Conservation (phyloP, 2,329 filamentous ascomycete species). For the Pleomassaria siparia region DNA sequence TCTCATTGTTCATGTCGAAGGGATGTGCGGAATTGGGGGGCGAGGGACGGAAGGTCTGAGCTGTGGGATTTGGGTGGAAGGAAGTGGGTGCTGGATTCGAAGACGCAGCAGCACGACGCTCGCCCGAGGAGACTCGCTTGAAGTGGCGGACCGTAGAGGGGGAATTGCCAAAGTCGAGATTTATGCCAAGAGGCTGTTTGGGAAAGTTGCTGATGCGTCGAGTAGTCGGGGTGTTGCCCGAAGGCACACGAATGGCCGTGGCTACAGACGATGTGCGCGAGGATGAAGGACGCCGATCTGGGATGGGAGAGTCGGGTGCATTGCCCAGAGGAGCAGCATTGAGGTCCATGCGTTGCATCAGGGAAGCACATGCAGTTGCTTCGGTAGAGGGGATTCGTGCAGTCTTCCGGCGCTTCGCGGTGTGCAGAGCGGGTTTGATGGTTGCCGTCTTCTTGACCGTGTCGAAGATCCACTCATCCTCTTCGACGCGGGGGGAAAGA, state of each 20-base stretch:
- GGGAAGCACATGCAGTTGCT: constrained; percentile 34
- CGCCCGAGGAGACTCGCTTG: constrained; percentile 76
- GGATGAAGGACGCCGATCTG: constrained; percentile 26
- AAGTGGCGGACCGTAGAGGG: constrained; percentile 91
- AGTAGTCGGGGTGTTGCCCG: constrained; percentile 45
- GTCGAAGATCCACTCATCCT: constrained; percentile 94
- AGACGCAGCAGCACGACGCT: constrained; percentile 32
- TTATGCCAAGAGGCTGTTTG: constrained; percentile 80
- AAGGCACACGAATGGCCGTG: constrained; percentile 41
- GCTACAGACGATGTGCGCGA: constrained; percentile 42
- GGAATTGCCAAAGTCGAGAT: constrained; percentile 91
- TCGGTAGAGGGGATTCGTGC: constrained; percentile 48
- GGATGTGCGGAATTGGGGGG: constrained; percentile 35
- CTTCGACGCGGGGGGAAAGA: constrained; percentile 65
- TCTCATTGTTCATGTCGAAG: constrained; percentile 57
- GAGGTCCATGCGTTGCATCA: constrained; percentile 48
- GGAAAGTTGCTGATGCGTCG: constrained; percentile 44
- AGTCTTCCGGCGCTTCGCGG: constrained; percentile 52
- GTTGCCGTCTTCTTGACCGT: constrained; percentile 72
- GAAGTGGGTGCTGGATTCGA: constrained; percentile 32
- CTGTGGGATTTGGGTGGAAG: constrained; percentile 40
- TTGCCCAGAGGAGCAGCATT: constrained; percentile 46
- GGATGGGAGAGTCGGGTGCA: constrained; percentile 40
- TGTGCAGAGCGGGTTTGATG: constrained; percentile 54
- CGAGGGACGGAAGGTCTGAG: constrained; percentile 40